Evolutionary conservation across 371 early-diverging fungal genomes (phyloP), one percentile per base, ranked within the genome.

Genomic region (Mucor piriformis): DNA sequence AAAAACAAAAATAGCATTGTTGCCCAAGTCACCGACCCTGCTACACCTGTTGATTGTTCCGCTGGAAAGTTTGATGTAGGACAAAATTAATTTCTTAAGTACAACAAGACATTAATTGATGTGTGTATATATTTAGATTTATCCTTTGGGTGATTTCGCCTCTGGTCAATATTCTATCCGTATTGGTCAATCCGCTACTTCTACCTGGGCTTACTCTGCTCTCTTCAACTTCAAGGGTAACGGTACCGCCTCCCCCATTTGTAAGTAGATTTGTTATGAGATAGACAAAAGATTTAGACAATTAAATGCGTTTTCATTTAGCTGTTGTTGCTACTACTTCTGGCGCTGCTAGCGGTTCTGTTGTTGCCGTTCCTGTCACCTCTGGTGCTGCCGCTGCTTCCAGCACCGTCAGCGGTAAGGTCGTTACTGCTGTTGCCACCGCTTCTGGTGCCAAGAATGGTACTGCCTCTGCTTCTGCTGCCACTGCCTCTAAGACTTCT

Each of bases 121-220:
- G 4, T 32, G 1, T 25, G 13, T 7, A n/a, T 29, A 27, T 25
- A 3, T 11, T 12, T 68, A 77, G 78, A 79, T 79, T 34, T 49
- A 69, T 53, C 79, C 79, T 32, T 67, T 79, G 63, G 73, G 72
- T 44, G 76, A 79, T 52, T 79, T 79, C 64, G 68, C 67, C n/a
- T 0, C 66, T 46, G 79, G 79, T 49, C 34, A 67, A n/a, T 79
- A 79, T 63, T 79, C 67, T 58, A 65, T 79, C 58, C 79, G 79
- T 66, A 75, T 79, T 49, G 79, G 79, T 42, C 73, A 76, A 57
- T 52, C 71, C 32, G 47, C 72, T 40, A 58, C 53, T 25, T 40
- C 42, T 42, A 58, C 13, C 37, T 79, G 79, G 79, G 61, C 57
- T 24, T 79, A 79, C 62, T 79, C 79, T 60, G 69, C 72, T 54